Base-by-base conservation (phyloP, 148 eudicot genomes). In the Persicaria tinctoria region DNA sequence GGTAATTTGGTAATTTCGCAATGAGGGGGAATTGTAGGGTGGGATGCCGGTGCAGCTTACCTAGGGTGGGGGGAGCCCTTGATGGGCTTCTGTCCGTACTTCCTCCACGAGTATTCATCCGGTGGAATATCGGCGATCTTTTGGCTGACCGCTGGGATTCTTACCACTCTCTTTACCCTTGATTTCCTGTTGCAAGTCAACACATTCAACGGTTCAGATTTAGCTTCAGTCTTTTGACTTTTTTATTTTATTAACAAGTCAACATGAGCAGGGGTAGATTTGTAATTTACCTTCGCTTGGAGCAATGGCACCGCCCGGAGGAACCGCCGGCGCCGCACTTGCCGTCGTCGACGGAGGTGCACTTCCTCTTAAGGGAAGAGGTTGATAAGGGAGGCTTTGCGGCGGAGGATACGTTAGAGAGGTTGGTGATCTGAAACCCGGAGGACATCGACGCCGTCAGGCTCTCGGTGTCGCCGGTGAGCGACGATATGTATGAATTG, bases 101-200 rank as follows among this genome's bases (percentile, higher is more conserved):
- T 89, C 75, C 93, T 87, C 93, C 93, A 89, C 1, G 93, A 87
- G 81, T 73, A 89, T 59, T 89, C 93, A 49, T 89, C 93, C 8
- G 93, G 90, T 82, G 93, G 93, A 41, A 87, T 89, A 78, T 87
- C 90, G 4, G 93, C 86, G 73, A 82, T 79, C 77, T 87, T 89
- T 75, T 78, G 51, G 73, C 93, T 89, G 10, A 89, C 79, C 0
- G 93, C 93, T 16, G 93, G 84, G 23, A 89, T 79, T 78, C 89
- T 76, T 0, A 84, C 87, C 46, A 89, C 93, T 73, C 83, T 85
- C 79, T 89, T 89, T 81, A 82, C 78, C 84, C 83, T 87, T 54
- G 87, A 87, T 80, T 89, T 89, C 82, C 93, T 87, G 72, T 41
- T 1, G 10, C 2, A 50, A 66, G 48, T 66, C 68, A 63, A 63